These are phyloP conservation scores for Quercus robur DNA, from an alignment of 306 rosid species.

Conservation along the genomic window DNA sequence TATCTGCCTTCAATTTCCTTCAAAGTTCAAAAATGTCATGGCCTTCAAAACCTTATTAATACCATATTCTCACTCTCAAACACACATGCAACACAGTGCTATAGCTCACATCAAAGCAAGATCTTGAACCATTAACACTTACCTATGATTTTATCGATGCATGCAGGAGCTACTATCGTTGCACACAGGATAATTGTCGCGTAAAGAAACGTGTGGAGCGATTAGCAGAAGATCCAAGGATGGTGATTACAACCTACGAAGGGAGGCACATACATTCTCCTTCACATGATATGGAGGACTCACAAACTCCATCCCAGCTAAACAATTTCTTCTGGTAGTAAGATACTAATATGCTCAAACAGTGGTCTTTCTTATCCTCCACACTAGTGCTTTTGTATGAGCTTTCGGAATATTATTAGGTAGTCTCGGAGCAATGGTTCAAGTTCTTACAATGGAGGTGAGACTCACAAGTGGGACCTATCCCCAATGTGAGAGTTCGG, in stretches of 20 bases:
- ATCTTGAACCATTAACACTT: background rate
- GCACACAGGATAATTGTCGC: slow-evolving; percentile 87
- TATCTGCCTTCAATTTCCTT: background rate
- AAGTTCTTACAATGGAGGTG: no score
- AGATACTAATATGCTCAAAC: background rate
- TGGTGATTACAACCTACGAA: slow-evolving; percentile 98
- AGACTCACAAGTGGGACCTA: no score
- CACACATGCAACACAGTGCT: no score
- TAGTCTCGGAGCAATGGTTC: no score
- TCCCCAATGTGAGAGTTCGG: no score
- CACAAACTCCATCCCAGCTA: slow-evolving; percentile 60
- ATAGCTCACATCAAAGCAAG: background rate
- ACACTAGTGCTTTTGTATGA: slow-evolving; percentile 11
- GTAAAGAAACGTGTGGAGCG: slow-evolving; percentile 96
- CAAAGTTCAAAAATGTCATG: background rate
- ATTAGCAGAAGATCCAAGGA: slow-evolving; percentile 90
- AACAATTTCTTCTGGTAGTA: slow-evolving; percentile 75
- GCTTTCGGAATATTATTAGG: background rate
- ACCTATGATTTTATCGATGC: background rate
- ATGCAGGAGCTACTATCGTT: slow-evolving; percentile 89
- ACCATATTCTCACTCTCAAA: no score
- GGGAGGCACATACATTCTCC: slow-evolving; percentile 93
- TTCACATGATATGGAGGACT: slow-evolving; percentile 69
- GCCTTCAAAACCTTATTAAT: no score
- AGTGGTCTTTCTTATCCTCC: background rate